Conservation (phyloP, 257 asterid species). For the Solanum dulcamara region DNA sequence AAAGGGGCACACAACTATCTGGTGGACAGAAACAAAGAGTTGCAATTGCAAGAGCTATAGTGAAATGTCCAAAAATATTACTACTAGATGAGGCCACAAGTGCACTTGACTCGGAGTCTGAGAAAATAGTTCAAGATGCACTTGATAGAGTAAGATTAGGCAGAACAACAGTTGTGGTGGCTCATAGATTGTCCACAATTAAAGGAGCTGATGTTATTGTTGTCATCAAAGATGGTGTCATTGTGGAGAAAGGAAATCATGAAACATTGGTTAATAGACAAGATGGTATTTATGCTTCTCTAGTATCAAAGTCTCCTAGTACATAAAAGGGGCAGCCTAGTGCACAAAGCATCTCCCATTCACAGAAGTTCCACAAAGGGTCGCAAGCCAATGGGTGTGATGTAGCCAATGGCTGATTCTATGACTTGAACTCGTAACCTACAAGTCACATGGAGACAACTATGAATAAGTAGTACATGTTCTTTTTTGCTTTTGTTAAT, state of each 20-base stretch:
- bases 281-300: constrained; percentile 44
- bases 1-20: constrained; percentile 35
- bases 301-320: constrained; percentile 3
- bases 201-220: constrained; percentile 35
- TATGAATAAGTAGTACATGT: background rate
- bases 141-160: constrained; percentile 28
- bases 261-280: constrained; percentile 15
- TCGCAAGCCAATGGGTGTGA: background rate
- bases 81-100: constrained; percentile 58
- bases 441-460: background rate
- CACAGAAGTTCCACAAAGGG: background rate
- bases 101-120: constrained; percentile 45
- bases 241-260: constrained; percentile 39
- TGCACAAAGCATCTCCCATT: background rate
- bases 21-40: constrained; percentile 57
- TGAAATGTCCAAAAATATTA: constrained; percentile 31
- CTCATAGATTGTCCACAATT: constrained; percentile 49
- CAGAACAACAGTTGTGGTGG: constrained; percentile 46
- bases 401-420: background rate
- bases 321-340: fast-evolving
- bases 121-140: constrained; percentile 36
- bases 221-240: constrained; percentile 27
- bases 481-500: too few relatives aligned
- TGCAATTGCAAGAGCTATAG: constrained; percentile 46
- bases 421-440: background rate